Base-by-base conservation (phyloP, 352 stramenopile species). In the Pythium oligandrum region DNA sequence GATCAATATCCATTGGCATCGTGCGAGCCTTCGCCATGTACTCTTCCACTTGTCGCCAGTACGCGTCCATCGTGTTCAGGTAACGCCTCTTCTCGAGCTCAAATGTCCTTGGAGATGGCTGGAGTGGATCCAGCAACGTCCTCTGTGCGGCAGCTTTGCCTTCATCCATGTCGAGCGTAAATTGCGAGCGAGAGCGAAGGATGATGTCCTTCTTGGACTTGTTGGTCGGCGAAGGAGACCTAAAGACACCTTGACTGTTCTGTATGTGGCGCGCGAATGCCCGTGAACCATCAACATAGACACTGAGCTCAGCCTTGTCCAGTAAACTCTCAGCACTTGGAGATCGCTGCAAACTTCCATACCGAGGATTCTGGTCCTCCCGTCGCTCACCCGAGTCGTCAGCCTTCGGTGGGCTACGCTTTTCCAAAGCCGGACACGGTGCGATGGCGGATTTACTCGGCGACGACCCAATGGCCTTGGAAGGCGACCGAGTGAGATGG, bases 51-150 rank as follows among this genome's bases (percentile, higher is more conserved):
- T 90, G 73, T 6, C 70, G 67, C 73, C 82, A 93, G 62, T 92
- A 97, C 0, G 74, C 77, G n/a, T 88, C 72, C 67, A 95, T 88
- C 0, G 83, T 90, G 46, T 66, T 78, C 45, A 94, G 60, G 47
- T 93, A 90, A 3, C 71, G 64, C 53, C 77, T 74, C 48, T 87
- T 88, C 54, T 94, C 83, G 17, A 82, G 55, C 40, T 94, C 81
- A 61, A 90, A 89, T n/a, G 73, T 90, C 1, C 75, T 68, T 11
- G 77, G 68, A 1, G 77, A 84, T 1, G 77, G 56, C 43, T 88
- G 72, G 1, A 86, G 40, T 10, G 76, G 75, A 3, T 90, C 66
- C 6, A 88, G 53, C 43, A 48, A 48, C 43, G 17, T 48, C 43
- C 43, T 11, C 17, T 48, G 9, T 48, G 43, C 43, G 9, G 43